Base-by-base conservation (phyloP, 225 moss, liverwort and hornwort genomes). In the Sphagnum contortum region DNA sequence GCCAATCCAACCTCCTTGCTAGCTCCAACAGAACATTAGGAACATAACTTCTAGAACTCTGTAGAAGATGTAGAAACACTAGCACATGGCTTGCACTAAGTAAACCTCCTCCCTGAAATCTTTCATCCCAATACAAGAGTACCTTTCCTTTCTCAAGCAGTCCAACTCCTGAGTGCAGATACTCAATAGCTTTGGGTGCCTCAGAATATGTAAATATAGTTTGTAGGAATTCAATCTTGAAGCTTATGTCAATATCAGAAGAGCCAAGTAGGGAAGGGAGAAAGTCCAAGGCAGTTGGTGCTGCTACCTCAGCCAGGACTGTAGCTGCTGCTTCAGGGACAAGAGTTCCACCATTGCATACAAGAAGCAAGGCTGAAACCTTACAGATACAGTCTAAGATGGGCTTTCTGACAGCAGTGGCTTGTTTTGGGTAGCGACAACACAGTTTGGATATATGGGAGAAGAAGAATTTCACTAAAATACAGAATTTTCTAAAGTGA, bases 401-500 rank as follows among this genome's bases (percentile, higher is more conserved):
- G 68, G 47, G 62, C 62, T 44, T 70, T 64, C 74, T 80, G n/a
- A 77, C 85, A 68, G 65, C 70, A 51, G 67, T 59, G 48, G 85
- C 84, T 66, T 82, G 51, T 47, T 81, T 74, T 12, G 96, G 92
- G 66, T 90, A 92, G 50, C 72, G 74, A 5, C 60, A 61, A 63
- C 81, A 80, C 48, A 96, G 74, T 68, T 81, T 90, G 50, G 62
- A 68, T 46, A 84, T 76, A 46, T 59, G 76, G 44, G 74, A 61
- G 51, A 85, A 60, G 65, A 96, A 92, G 64, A 88, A 92, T 72
- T 74, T 92, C 12, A 85, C 77, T 48, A 86, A 79, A 59, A 90
- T 71, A 61, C 78, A 87, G 49, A 70, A 75, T 75, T 81, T 90
- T 72, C 87, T 87, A 52, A 77, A 67, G 12, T 87, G 77, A 3